Evolutionary conservation across 2,329 filamentous ascomycete species (phyloP), one percentile per base, ranked within the genome.

Genomic region (Alternaria atra): DNA sequence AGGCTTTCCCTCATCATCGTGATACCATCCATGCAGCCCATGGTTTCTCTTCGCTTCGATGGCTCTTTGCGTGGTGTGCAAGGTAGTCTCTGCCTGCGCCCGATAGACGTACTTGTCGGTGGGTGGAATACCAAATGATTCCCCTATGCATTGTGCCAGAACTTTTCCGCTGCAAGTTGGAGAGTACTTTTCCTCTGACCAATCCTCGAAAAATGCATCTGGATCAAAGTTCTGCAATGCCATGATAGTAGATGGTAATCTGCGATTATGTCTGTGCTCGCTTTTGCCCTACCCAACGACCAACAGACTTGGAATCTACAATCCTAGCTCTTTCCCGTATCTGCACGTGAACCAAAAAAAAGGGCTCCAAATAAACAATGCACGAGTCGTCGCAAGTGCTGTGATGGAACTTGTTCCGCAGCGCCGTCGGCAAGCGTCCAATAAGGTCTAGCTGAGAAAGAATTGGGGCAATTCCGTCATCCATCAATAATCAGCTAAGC

Each of bases 21-120:
- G 71, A 64, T 86, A 86, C 84, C 84, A 86, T 20, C 75, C 80
- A 60, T 85, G 84, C 40, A 86, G 67, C 1, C 82, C 81, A 55
- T 82, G 75, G n/a, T 76, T 71, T 10, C 77, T 76, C 9, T 84
- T 84, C 39, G 79, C 80, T 10, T 80, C 75, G 48, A 86, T 78
- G 20, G 84, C 84, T 52, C 75, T 76, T 69, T 86, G 84, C 1
- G 81, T 84, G 59, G 84, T 80, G 4, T 78, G 71, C 1, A 87
- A 77, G 1, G 83, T 85, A 15, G 85, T 84, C 58, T 80, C 80
- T 6, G 83, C 82, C 12, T 80, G 79, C 0, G 85, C 84, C 59
- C 81, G 80, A 65, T 87, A 87, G 23, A 80, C 77, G 64, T 85
- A 86, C 53, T 74, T 75, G 67, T 86, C 84, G 32, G 75, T 71